A percentile compares a stretch with the other conserved stretches of the same genome.
Conservation (phyloP, 2,329 filamentous ascomycete genomes). For the Raffaelea albimanens region DNA sequence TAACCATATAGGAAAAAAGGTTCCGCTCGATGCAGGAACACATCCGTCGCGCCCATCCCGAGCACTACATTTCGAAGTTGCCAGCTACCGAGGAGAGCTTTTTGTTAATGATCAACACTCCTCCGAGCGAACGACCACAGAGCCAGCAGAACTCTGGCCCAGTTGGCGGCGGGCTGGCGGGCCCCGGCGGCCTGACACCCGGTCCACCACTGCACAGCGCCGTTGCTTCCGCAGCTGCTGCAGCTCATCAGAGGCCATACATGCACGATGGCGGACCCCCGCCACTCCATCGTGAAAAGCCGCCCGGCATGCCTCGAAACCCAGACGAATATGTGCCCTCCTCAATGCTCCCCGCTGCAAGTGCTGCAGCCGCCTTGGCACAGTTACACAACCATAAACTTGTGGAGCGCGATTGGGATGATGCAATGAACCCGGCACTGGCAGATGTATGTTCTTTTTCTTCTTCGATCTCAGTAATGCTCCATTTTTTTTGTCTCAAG, state of each 20-base stretch:
- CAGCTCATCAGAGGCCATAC: slow-evolving; percentile 32
- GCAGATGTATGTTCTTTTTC: slow-evolving; percentile 3
- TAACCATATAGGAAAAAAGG: slow-evolving; percentile 23
- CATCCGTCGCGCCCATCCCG: slow-evolving; percentile 91
- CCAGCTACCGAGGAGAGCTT: slow-evolving; percentile 98
- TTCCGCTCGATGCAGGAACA: slow-evolving; percentile 99
- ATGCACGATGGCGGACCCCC: slow-evolving; percentile 53
- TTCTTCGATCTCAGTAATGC: too few relatives aligned
- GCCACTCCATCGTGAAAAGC: slow-evolving; percentile 38
- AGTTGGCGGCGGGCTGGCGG: slow-evolving; percentile 7
- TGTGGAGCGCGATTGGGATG: slow-evolving; percentile 63
- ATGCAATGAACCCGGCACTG: slow-evolving; percentile 41
- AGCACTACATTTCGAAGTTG: slow-evolving; percentile 95
- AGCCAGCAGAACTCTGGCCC: slow-evolving; percentile 23
- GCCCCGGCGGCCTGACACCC: slow-evolving; percentile 1
- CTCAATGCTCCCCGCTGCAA: slow-evolving; percentile 57
- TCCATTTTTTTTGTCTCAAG: slow-evolving; percentile 10
- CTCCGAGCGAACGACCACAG: slow-evolving; percentile 42
- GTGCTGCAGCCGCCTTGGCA: slow-evolving; percentile 76
- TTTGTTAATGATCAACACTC: slow-evolving; percentile 86
- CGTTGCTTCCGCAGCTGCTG: neutral
- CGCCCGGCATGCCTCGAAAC: slow-evolving; percentile 58
- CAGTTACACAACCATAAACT: slow-evolving; percentile 71
- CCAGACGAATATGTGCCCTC: slow-evolving; percentile 60
- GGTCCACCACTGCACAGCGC: slow-evolving; percentile 3